A percentile compares a stretch with the other conserved stretches of the same genome.
phyloP scores from a whole-genome alignment of 2,329 filamentous ascomycete genomes.

The Parascedosporium putredinis region DNA sequence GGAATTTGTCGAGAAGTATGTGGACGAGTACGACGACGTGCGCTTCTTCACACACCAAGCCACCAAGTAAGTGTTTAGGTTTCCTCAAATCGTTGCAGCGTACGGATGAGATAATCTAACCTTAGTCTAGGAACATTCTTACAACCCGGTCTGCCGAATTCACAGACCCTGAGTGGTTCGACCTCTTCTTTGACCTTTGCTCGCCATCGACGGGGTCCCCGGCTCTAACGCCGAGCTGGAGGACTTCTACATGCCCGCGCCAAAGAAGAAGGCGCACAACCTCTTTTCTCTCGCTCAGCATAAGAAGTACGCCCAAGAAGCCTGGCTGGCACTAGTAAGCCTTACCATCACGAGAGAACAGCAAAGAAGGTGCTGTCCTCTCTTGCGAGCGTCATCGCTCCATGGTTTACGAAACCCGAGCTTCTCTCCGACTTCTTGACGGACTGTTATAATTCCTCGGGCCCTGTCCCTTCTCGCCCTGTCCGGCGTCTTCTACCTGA shows the following conservation, averaged over 20 bases:
- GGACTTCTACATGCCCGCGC: slow-evolving; percentile 55
- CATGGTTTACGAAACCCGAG: slow-evolving; percentile 83
- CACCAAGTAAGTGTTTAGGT: slow-evolving; percentile 47
- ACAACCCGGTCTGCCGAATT: neutral
- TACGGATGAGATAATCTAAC: too few relatives aligned
- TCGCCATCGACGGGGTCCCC: slow-evolving; percentile 61
- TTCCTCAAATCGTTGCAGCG: too few relatives aligned
- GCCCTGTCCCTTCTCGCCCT: slow-evolving; percentile 80
- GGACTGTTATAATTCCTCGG: slow-evolving; percentile 82
- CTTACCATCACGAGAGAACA: slow-evolving; percentile 59
- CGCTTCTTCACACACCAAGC: slow-evolving; percentile 71
- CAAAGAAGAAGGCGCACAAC: slow-evolving; percentile 56
- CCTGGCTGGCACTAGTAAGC: slow-evolving; percentile 72
- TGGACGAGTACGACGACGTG: slow-evolving; percentile 74
- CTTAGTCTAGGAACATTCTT: slow-evolving; percentile 1
- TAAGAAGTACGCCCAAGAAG: slow-evolving; percentile 72
- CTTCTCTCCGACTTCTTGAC: slow-evolving; percentile 92
- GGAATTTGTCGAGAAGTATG: slow-evolving; percentile 68
- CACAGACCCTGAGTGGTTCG: slow-evolving; percentile 30
- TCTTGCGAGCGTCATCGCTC: slow-evolving; percentile 68
- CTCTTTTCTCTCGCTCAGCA: slow-evolving; percentile 58
- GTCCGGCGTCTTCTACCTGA: slow-evolving; percentile 89
- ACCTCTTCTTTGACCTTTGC: slow-evolving; percentile 53
- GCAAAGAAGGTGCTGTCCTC: slow-evolving; percentile 67
- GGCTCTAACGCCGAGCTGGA: slow-evolving; percentile 54